phyloP scores from a whole-genome alignment of 257 asterid genomes.

The Gentiana straminea region DNA sequence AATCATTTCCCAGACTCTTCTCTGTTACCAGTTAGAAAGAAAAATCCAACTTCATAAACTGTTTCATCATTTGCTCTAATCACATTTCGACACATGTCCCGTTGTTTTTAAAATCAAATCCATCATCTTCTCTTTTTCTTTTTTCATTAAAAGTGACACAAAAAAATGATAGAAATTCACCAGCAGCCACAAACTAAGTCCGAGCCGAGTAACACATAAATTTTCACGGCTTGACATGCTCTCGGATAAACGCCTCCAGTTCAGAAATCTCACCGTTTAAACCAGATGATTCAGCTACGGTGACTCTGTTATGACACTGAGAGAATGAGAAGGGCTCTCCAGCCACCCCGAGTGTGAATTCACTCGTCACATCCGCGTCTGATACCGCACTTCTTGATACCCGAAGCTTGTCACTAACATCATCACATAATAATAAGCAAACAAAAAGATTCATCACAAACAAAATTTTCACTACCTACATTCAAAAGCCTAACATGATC shows the following conservation, averaged over 20 bases:
- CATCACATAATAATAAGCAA: slow-evolving; percentile 6
- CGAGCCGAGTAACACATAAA: no score
- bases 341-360: slow-evolving; percentile 52
- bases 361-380: slow-evolving; percentile 62
- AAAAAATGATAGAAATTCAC: no score
- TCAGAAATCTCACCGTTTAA: slow-evolving; percentile 46
- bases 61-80: no score
- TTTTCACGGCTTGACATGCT: slow-evolving; percentile 36
- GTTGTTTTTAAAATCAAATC: no score
- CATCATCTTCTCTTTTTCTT: no score
- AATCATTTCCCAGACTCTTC: no score
- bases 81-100: no score
- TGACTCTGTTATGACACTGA: slow-evolving; percentile 64
- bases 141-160: no score
- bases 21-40: no score
- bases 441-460: not conserved
- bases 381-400: slow-evolving; percentile 84
- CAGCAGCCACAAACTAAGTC: no score
- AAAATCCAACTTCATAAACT: no score
- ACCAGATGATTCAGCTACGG: slow-evolving; percentile 73
- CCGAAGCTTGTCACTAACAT: slow-evolving; percentile 71
- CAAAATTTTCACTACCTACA: not conserved
- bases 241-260: slow-evolving; percentile 70
- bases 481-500: not conserved
- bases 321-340: slow-evolving; percentile 70